Evolutionary conservation across 1,284 basidiomycete genomes (phyloP).

Genomic region (Stereum hirsutum): DNA sequence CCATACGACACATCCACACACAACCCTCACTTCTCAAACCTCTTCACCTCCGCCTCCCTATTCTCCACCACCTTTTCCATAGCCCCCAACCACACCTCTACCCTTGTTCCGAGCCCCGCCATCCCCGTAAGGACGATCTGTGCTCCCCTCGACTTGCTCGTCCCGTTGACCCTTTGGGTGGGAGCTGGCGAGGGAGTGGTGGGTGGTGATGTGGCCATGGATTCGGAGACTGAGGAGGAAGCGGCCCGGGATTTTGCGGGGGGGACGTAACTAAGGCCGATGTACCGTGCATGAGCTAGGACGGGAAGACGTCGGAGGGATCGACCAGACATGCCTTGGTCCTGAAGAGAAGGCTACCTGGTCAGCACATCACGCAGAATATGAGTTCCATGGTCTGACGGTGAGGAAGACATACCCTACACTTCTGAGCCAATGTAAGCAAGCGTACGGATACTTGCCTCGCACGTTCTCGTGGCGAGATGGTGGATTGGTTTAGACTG

Average conservation of each 20-base stretch:
- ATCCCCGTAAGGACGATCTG: neutral
- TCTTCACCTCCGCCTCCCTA: slow-evolving; percentile 42
- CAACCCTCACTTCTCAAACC: slow-evolving; percentile 19
- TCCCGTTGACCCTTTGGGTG: slow-evolving; percentile 12
- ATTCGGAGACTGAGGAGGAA: slow-evolving; percentile 4
- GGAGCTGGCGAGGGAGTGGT: no score
- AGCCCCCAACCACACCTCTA: slow-evolving; percentile 66
- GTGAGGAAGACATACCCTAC: slow-evolving; percentile 48
- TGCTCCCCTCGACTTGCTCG: slow-evolving; percentile 3
- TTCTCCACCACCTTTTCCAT: slow-evolving; percentile 67
- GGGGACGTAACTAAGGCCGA: slow-evolving; percentile 37
- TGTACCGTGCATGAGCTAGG: slow-evolving; percentile 80
- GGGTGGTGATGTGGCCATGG: slow-evolving; percentile 9
- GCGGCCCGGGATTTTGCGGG: slow-evolving; percentile 3
- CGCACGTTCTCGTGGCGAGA: slow-evolving; percentile 32
- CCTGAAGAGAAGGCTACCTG: slow-evolving; percentile 21
- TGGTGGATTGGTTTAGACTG: slow-evolving; percentile 9
- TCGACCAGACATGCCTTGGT: slow-evolving; percentile 82
- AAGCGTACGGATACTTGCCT: slow-evolving; percentile 50
- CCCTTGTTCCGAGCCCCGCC: slow-evolving; percentile 25
- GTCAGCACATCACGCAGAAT: neutral
- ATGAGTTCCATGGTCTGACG: neutral
- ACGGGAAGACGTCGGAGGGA: slow-evolving; percentile 86
- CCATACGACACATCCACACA: no score
- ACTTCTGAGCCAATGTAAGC: slow-evolving; percentile 59